Base-by-base conservation (phyloP, 2,329 filamentous ascomycete species). In the Cladosporium cucumerinum region DNA sequence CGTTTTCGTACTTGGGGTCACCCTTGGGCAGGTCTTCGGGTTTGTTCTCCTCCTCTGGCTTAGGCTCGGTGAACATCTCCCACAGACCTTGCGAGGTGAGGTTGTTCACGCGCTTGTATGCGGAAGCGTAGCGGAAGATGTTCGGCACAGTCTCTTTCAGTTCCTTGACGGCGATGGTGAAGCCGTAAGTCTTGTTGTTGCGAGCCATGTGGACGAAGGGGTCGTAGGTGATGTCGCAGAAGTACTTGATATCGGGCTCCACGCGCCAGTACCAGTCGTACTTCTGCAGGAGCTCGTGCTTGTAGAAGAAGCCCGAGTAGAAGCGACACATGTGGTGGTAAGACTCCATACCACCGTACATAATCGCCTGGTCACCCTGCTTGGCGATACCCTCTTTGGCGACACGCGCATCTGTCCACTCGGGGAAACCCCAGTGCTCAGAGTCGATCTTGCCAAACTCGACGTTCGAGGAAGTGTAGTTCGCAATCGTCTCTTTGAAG, bases 241-340 rank as follows among this genome's bases (percentile, higher is more conserved):
- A 99, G 82, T 98, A 99, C 82, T 94, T 97, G 86, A 99, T 98
- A 80, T 99, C 95, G 69, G 95, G 95, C 84, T 99, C 95, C 72
- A 99, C 83, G 69, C 95, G 92, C 95, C 95, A 99, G 83, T 99
- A 99, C 95, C 95, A 99, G 76, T 98, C 93, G 80, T 98, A 99
- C 79, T 98, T 98, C 75, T 91, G 86, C 54, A 99, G 86, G 36
- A 98, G 86, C 69, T 93, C 90, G 76, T 99, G 95, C 78, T 97
- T 97, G 84, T 95, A 99, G 81, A 99, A 99, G 80, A 96, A 95
- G 90, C 94, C 95, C 68, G 95, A 99, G 81, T 99, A 99, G 83
- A 99, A 99, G 72, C 95, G 88, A 78, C 95, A 99, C 95, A 99
- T 99, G 79, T 96, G 90, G 75, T 99, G 95, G 76, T 99, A 99